Percentiles rank a stretch among this genome's conserved stretches.
Conservation (phyloP, 352 stramenopile species). For the Globisporangium emineosum region DNA sequence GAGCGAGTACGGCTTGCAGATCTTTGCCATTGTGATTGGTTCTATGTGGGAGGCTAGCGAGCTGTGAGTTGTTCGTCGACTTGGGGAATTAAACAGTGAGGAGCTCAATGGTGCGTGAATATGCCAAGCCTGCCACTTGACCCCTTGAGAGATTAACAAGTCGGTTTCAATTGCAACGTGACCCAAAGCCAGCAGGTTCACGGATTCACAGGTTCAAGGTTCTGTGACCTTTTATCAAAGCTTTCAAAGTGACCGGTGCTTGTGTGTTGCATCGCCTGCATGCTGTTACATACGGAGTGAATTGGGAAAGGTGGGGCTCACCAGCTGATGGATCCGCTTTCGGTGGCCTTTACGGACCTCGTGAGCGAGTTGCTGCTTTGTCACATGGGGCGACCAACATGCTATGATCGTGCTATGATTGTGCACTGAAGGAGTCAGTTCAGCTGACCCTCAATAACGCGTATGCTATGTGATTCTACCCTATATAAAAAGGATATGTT, state of each 20-base stretch:
- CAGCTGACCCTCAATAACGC: neutral
- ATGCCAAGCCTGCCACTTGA: neutral
- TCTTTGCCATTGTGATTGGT: conserved; percentile 8
- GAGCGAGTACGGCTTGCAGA: conserved; percentile 12
- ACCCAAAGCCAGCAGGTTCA: conserved; percentile 12
- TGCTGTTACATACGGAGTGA: conserved; percentile 4
- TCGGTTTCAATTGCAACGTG: neutral
- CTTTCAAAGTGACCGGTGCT: neutral
- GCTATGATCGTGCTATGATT: too few relatives aligned
- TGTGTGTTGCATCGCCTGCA: neutral
- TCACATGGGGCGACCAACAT: neutral
- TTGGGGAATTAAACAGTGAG: conserved; percentile 11
- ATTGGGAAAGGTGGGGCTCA: conserved; percentile 6
- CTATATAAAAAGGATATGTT: neutral
- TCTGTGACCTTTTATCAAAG: neutral
- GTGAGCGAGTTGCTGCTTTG: neutral
- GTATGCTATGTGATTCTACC: neutral
- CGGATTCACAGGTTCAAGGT: conserved; percentile 7
- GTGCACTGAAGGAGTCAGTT: neutral
- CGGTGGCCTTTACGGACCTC: conserved; percentile 5
- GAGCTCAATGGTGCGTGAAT: neutral
- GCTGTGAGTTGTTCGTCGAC: conserved; percentile 1
- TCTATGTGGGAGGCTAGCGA: neutral
- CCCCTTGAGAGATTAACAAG: conserved; percentile 3
- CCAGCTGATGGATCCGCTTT: conserved; percentile 10